Conservation (phyloP, 2,329 filamentous ascomycete genomes). For the Endocalyx cinctus region DNA sequence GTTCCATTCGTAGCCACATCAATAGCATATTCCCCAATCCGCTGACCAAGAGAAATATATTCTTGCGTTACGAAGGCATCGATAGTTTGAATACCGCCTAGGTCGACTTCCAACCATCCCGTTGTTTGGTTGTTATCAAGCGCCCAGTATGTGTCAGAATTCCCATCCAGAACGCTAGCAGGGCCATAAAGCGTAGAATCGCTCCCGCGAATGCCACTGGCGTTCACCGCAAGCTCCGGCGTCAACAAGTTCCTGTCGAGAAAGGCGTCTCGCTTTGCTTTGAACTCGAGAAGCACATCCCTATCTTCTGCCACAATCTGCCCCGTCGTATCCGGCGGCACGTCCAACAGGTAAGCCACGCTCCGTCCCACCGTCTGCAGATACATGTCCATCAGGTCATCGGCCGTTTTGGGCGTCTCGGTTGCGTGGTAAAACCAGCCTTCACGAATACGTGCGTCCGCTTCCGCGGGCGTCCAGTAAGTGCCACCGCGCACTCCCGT, state of each 20-base stretch:
- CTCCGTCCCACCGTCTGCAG: constrained; percentile 21
- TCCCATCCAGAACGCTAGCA: constrained; percentile 16
- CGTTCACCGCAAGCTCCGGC: constrained; percentile 9
- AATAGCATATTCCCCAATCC: constrained; percentile 23
- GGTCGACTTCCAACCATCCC: constrained; percentile 20
- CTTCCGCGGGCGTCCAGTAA: constrained; percentile 26
- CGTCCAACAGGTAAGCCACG: constrained; percentile 21
- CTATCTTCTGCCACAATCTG: constrained; percentile 13
- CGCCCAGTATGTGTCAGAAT: constrained; percentile 20
- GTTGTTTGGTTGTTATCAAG: constrained; percentile 16
- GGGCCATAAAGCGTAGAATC: constrained; percentile 15
- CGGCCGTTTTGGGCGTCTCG: constrained; percentile 19
- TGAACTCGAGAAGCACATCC: constrained; percentile 16
- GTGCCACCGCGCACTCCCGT: constrained; percentile 19
- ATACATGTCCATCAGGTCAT: constrained; percentile 23
- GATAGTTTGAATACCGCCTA: constrained; percentile 12
- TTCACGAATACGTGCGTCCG: constrained; percentile 20
- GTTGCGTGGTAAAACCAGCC: constrained; percentile 25
- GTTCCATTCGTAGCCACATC: constrained; percentile 14
- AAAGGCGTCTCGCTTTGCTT: constrained; percentile 16
- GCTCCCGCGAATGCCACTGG: constrained; percentile 16
- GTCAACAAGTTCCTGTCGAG: constrained; percentile 13
- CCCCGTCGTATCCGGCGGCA: constrained; percentile 21
- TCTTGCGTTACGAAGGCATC: constrained; percentile 23
- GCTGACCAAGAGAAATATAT: constrained; percentile 24